Percentiles rank a stretch among this genome's conserved stretches.
phyloP scores from a whole-genome alignment of 2,329 filamentous ascomycete species.

The Phaeosphaeriaceae sp. region DNA sequence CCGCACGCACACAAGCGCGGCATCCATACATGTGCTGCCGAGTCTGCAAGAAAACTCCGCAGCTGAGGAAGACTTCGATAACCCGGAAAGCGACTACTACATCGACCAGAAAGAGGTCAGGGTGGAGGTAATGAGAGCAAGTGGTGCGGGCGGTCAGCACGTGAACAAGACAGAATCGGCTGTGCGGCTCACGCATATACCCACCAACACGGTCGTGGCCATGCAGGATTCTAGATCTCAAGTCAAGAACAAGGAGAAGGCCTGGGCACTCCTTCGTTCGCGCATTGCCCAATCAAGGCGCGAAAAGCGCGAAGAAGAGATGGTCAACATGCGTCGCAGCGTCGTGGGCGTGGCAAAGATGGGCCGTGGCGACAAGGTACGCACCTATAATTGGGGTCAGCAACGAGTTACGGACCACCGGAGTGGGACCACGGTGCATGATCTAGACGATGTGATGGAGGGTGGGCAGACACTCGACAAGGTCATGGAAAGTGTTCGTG shows the following conservation, averaged over 20 bases:
- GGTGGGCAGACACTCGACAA: slow-evolving; percentile 76
- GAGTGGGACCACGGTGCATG: slow-evolving; percentile 79
- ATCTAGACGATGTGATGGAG: slow-evolving; percentile 79
- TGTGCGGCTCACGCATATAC: slow-evolving; percentile 88
- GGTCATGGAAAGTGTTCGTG: slow-evolving; percentile 79
- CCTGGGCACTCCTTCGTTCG: slow-evolving; percentile 85
- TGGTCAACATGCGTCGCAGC: slow-evolving; percentile 75
- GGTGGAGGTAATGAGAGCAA: slow-evolving; percentile 87
- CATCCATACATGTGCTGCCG: slow-evolving; percentile 90
- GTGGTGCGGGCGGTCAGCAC: slow-evolving; percentile 94
- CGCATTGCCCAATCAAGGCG: slow-evolving; percentile 80
- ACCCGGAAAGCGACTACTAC: slow-evolving; percentile 92
- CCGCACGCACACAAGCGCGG: slow-evolving; percentile 90
- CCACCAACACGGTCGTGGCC: slow-evolving; percentile 83
- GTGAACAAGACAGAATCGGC: slow-evolving; percentile 99
- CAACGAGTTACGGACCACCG: slow-evolving; percentile 90
- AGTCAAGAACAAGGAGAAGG: slow-evolving; percentile 84
- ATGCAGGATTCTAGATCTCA: slow-evolving; percentile 96
- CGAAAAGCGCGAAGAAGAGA: slow-evolving; percentile 84
- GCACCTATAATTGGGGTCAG: slow-evolving; percentile 85
- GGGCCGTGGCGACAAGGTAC: slow-evolving; percentile 90
- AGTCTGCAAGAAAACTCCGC: slow-evolving; percentile 70
- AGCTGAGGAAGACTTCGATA: slow-evolving; percentile 70
- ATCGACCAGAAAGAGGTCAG: slow-evolving; percentile 83
- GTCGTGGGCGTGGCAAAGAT: slow-evolving; percentile 81